Evolutionary conservation across 257 asterid species (phyloP), one percentile per base, ranked within the genome.

Genomic region (Lavandula angustifolia): DNA sequence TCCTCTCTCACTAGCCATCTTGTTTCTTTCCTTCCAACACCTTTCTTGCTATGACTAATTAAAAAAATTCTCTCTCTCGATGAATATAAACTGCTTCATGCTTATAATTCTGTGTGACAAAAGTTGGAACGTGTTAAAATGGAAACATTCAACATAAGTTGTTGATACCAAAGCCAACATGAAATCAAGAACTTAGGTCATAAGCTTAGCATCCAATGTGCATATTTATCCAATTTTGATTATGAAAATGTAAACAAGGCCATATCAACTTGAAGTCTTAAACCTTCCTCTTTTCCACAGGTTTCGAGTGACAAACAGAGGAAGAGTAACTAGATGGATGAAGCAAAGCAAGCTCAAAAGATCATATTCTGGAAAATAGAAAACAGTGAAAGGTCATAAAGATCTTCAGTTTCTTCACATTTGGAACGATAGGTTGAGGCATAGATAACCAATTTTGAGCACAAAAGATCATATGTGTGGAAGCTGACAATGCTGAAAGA

Each of bases 1-100:
- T 53, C 86, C 78, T 54, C 87, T 60, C 4, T 76, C 75, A 59
- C 84, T 79, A 17, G 95, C 76, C 95, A 87, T 91, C 76, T 11
- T 67, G 44, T 59, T 32, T 64, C 76, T 38, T 29, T 54, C 43
- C 62, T 58, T 56, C 13, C 1, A 53, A 29, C 12, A 1, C 59
- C 48, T 60, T 54, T 41, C 77, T 62, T 42, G 52, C 64, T 72
- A 73, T 14, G 9, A 44, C 40, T 12, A 51, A 3, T 7, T 12
- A 5, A 9, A 32, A 54, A 8, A 11, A 12, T 40, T 46, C 38
- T 9, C 38, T 60, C n/a, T 34, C 55, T 47, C 62, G 16, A 44
- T 11, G 49, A 54, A 49, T 44, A 42, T 3, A 52, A 16, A 50
- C 12, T 10, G 33, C n/a, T 10, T n/a, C 60, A 6, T 32, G 10